Evolutionary conservation across 2,329 filamentous ascomycete species (phyloP), one percentile per base, ranked within the genome.

Genomic region (Leptodontidium sp.): DNA sequence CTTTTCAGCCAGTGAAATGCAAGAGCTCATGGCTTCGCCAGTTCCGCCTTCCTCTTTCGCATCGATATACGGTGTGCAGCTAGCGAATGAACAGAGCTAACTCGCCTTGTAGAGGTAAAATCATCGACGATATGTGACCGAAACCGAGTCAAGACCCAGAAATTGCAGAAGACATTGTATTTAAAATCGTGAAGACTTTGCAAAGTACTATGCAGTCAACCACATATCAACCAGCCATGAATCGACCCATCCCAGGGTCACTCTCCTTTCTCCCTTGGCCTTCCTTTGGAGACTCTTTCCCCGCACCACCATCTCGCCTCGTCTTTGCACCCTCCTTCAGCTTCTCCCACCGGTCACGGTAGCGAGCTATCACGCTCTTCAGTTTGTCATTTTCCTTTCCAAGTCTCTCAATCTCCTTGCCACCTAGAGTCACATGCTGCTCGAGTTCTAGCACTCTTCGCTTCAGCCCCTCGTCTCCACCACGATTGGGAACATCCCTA

Each of bases 271-370:
- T 73, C 15, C 55, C 40, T 7, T 17, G 15, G 8, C 45, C 35
- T 12, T 73, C 69, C 24, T 68, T 70, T 7, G 65, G 45, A n/a
- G 61, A 6, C 11, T 73, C 66, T 26, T 74, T 68, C 11, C 43
- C 52, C 11, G 67, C 52, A n/a, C 64, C 62, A 35, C 72, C 75
- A 26, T 78, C 77, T 53, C 77, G 69, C 57, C 82, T 78, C 15
- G 78, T 81, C 72, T 82, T 86, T 1, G 90, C 90, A 0, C 88
- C 87, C 58, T 89, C 87, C 78, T 91, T 91, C 72, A 93, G 78
- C 73, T 87, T 88, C 78, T 92, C 89, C 88, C 89, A 92, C 68
- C 88, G 85, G 66, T 90, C 87, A 62, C 87, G 78, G 76, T 91
- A 91, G 66, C 84, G 81, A 0, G 79, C 82, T 15, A 90, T 78